A percentile compares a stretch with the other conserved stretches of the same genome.
These are phyloP conservation scores for Murraya koenigii DNA, from an alignment of 345 rosid species.

Conservation along the genomic window DNA sequence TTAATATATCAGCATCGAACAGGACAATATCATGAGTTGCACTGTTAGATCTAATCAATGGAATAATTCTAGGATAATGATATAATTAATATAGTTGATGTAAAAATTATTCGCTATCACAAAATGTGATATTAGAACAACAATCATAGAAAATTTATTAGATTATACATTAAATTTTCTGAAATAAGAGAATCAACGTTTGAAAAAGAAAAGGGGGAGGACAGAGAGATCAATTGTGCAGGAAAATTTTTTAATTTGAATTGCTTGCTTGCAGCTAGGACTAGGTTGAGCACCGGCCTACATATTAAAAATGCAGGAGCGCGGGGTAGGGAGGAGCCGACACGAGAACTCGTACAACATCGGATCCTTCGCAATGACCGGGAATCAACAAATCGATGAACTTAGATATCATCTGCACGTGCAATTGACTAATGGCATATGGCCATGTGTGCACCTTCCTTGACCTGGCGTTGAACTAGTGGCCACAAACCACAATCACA, in stretches of 20 bases:
- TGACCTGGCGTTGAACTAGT: background rate
- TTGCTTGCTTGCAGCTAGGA: too few relatives aligned
- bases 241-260: background rate
- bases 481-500: background rate
- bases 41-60: background rate
- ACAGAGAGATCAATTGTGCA: background rate
- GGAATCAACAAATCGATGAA: constrained; percentile 18
- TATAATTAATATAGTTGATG: too few relatives aligned
- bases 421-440: background rate
- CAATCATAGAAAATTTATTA: too few relatives aligned
- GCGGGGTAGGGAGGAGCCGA: too few relatives aligned
- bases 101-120: too few relatives aligned
- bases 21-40: too few relatives aligned
- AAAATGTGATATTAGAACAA: too few relatives aligned
- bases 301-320: too few relatives aligned
- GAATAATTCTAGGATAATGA: too few relatives aligned
- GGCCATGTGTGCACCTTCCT: background rate
- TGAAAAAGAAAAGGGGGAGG: too few relatives aligned
- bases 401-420: constrained; percentile 3
- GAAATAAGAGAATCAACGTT: background rate
- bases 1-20: too few relatives aligned
- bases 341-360: background rate
- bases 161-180: background rate
- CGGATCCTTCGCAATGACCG: constrained; percentile 2
- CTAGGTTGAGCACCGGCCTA: too few relatives aligned